phyloP scores from a whole-genome alignment of 768 basidiomycete species.

The Boletellus emodensis region DNA sequence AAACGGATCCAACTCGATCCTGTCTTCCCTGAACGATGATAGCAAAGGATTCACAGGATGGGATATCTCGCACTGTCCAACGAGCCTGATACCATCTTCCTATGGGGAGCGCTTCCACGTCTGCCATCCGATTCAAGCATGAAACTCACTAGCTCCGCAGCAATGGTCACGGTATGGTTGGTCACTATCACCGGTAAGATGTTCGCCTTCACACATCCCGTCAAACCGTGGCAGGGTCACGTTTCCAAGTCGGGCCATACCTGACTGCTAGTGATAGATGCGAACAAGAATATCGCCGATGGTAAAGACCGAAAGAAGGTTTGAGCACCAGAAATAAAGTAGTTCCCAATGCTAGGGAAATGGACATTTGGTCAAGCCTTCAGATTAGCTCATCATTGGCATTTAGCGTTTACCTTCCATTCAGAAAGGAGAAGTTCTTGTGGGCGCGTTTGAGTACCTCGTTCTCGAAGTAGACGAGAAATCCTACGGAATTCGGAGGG shows the following conservation, averaged over 20 bases:
- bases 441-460: conserved; percentile 86
- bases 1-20: conserved; percentile 32
- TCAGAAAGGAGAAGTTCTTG: conserved; percentile 91
- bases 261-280: conserved; percentile 83
- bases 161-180: conserved; percentile 93
- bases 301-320: conserved; percentile 90
- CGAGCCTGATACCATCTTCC: conserved; percentile 72
- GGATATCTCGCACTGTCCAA: conserved; percentile 93
- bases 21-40: conserved; percentile 26
- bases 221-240: conserved; percentile 11
- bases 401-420: conserved; percentile 59
- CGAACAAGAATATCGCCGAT: conserved; percentile 90
- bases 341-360: conserved; percentile 72
- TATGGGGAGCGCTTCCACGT: conserved; percentile 26
- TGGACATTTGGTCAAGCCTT: conserved; percentile 1
- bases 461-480: conserved; percentile 89
- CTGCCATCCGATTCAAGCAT: conserved; percentile 45
- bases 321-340: conserved; percentile 85
- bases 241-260: conserved; percentile 23
- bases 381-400: not conserved
- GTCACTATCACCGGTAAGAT: conserved; percentile 92
- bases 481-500: conserved; percentile 48
- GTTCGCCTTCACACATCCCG: conserved; percentile 45
- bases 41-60: conserved; percentile 57
- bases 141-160: conserved; percentile 68